Conservation (phyloP, 1,284 basidiomycete species). For the Apiotrichum gamsii region DNA sequence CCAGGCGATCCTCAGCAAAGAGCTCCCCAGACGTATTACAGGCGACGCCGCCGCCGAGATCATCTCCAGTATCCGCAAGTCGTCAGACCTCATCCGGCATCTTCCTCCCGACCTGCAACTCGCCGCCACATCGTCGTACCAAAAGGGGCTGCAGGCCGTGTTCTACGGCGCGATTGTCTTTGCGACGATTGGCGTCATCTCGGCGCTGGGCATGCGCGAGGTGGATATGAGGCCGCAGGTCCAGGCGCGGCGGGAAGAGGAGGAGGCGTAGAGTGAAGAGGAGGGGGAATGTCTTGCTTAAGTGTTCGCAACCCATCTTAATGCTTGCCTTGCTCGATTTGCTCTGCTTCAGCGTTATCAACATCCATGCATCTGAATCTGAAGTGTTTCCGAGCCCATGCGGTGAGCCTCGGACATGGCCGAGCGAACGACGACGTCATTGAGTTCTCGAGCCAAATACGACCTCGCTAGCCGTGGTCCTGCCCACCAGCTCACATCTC, state of each 20-base stretch:
- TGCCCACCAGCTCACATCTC: no score
- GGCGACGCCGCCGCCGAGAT: slow-evolving; percentile 58
- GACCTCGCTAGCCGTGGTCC: no score
- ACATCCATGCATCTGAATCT: no score
- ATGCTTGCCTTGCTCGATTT: no score
- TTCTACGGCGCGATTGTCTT: slow-evolving; percentile 67
- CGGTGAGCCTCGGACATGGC: no score
- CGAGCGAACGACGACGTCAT: no score
- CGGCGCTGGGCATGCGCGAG: slow-evolving; percentile 35
- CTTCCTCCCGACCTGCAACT: slow-evolving; percentile 58
- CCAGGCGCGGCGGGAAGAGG: slow-evolving; percentile 49
- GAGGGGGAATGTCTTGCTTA: no score
- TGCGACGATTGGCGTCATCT: slow-evolving; percentile 26
- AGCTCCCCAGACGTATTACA: slow-evolving; percentile 64
- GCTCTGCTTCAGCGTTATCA: no score
- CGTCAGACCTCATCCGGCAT: slow-evolving; percentile 67
- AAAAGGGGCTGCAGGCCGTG: slow-evolving; percentile 71
- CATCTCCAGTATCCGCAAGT: slow-evolving; percentile 60
- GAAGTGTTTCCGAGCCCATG: no score
- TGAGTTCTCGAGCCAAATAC: no score
- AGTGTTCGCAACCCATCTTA: no score
- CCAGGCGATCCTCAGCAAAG: slow-evolving; percentile 64
- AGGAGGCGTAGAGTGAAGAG: no score
- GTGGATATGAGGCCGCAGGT: slow-evolving; percentile 44
- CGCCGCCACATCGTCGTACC: slow-evolving; percentile 76